A percentile compares a stretch with the other conserved stretches of the same genome.
Conservation (phyloP, 1,139 yeast species). For the Debaryomyces robertsiae region DNA sequence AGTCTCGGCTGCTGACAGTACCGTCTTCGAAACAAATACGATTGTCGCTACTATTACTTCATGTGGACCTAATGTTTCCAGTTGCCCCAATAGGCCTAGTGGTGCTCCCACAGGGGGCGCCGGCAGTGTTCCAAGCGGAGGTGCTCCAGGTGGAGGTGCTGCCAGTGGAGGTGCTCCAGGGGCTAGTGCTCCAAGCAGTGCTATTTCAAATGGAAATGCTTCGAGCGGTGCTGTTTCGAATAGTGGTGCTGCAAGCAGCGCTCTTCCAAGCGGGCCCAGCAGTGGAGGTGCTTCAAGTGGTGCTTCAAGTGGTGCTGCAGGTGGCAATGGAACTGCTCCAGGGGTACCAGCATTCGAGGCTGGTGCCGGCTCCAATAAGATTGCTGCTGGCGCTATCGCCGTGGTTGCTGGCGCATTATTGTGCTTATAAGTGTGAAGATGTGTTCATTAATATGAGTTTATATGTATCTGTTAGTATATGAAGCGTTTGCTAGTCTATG, state of each 20-base stretch:
- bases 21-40: slow-evolving; percentile 24
- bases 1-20: slow-evolving; percentile 20
- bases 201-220: not conserved
- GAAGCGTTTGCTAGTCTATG: not conserved
- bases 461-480: slow-evolving; percentile 3
- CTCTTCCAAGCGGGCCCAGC: slow-evolving; percentile 12
- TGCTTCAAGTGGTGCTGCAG: slow-evolving; percentile 4
- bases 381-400: slow-evolving; percentile 31
- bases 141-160: slow-evolving; percentile 2
- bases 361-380: slow-evolving; percentile 8
- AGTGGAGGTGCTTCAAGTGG: not conserved
- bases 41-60: slow-evolving; percentile 35
- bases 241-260: slow-evolving; percentile 4
- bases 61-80: slow-evolving; percentile 30
- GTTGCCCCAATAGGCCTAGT: slow-evolving; percentile 29
- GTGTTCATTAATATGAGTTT: not conserved
- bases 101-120: slow-evolving; percentile 12
- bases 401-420: slow-evolving; percentile 37
- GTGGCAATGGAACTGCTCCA: slow-evolving; percentile 5
- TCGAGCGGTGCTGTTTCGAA: not conserved
- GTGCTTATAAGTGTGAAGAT: slow-evolving; percentile 28
- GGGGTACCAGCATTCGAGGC: slow-evolving; percentile 1
- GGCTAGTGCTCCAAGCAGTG: slow-evolving; percentile 1
- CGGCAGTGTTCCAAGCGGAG: not conserved
- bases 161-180: slow-evolving; percentile 5